Evolutionary conservation across 2,329 filamentous ascomycete genomes (phyloP).

Genomic region (Cyphellophora attinorum): DNA sequence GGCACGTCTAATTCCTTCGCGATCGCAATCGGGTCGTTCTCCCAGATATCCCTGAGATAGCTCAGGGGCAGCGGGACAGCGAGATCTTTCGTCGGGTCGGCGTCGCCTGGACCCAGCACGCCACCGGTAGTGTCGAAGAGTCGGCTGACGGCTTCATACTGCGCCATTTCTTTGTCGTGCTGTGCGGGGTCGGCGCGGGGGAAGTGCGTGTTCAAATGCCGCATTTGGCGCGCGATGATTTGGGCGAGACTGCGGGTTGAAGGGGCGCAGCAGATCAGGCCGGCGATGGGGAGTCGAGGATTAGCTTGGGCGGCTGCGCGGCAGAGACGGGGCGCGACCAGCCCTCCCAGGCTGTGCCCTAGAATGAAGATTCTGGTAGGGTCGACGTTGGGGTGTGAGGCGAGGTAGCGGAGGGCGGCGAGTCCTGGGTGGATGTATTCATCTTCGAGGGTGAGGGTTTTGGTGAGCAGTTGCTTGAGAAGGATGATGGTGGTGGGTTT

Average conservation of each 20-base stretch:
- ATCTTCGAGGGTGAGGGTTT: not conserved
- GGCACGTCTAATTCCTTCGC: not conserved
- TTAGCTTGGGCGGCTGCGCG: no score
- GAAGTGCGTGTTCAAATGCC: not conserved
- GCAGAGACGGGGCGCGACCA: not conserved
- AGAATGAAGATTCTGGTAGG: constrained; percentile 1
- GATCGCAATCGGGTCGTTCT: not conserved
- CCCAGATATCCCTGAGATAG: not conserved
- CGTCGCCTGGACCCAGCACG: not conserved
- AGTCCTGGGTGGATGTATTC: not conserved
- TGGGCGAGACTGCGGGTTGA: not conserved
- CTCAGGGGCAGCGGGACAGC: not conserved
- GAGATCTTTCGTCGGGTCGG: not conserved
- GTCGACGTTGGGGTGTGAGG: not conserved
- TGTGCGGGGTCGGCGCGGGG: not conserved
- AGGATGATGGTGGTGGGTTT: not conserved
- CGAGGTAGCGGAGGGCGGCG: not conserved
- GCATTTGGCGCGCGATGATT: not conserved
- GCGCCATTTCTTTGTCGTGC: not conserved
- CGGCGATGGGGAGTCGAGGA: not conserved
- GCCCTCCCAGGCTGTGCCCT: not conserved
- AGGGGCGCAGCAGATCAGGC: not conserved
- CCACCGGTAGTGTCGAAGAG: not conserved
- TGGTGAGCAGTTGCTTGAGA: not conserved
- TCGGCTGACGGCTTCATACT: not conserved